Percentiles rank a stretch among this genome's conserved stretches.
Conservation (phyloP, 805 yeast genomes). For the Candida insectalens region DNA sequence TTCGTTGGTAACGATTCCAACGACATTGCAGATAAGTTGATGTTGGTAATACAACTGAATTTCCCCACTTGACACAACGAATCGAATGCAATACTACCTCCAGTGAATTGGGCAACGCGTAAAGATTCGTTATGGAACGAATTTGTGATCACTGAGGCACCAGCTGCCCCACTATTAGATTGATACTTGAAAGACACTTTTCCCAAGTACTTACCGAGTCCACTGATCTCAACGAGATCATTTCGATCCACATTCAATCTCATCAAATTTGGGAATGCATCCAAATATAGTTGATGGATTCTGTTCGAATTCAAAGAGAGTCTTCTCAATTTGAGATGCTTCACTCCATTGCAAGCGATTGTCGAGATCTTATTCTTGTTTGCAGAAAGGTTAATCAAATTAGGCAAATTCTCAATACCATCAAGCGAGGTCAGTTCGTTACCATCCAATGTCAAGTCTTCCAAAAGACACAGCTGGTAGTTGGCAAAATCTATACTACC, state of each 20-base stretch:
- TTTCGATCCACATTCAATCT: slow-evolving; percentile 36
- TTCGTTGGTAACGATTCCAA: slow-evolving; percentile 28
- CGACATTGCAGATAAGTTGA: slow-evolving; percentile 39
- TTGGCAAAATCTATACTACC: slow-evolving; percentile 30
- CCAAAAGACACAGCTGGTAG: slow-evolving; percentile 28
- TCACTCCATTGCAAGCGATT: slow-evolving; percentile 10
- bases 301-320: slow-evolving; percentile 21
- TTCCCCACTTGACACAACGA: slow-evolving; percentile 1
- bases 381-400: slow-evolving; percentile 29
- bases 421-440: slow-evolving; percentile 27
- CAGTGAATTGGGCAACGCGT: slow-evolving; percentile 25
- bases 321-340: slow-evolving; percentile 27
- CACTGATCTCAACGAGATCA: slow-evolving; percentile 16
- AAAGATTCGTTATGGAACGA: slow-evolving; percentile 17
- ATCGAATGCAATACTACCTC: slow-evolving; percentile 11
- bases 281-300: slow-evolving; percentile 15
- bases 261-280: slow-evolving; percentile 28
- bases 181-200: slow-evolving; percentile 35
- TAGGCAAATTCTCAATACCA: slow-evolving; percentile 28
- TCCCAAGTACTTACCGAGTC: slow-evolving; percentile 27
- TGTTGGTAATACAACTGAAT: slow-evolving; percentile 26
- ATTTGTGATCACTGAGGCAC: slow-evolving; percentile 9
- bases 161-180: slow-evolving; percentile 12
- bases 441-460: slow-evolving; percentile 33
- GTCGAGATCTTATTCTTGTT: slow-evolving; percentile 30